A percentile compares a stretch with the other conserved stretches of the same genome.
These are phyloP conservation scores for Cytospora mali DNA, from an alignment of 2,329 filamentous ascomycete species.

Conservation along the genomic window DNA sequence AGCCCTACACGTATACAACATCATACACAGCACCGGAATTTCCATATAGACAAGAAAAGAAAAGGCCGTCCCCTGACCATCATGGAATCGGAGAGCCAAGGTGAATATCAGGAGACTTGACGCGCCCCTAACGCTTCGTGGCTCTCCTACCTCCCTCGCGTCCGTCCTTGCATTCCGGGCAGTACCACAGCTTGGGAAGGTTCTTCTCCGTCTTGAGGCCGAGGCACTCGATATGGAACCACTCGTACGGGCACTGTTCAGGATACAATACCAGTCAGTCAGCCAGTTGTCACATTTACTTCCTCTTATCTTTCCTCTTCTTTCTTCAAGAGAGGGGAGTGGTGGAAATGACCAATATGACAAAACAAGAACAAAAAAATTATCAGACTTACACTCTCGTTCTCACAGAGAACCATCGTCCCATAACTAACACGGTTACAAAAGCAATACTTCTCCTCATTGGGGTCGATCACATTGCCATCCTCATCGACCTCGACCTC, in stretches of 20 bases:
- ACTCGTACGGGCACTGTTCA: slow-evolving; percentile 74
- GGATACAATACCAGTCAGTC: slow-evolving; percentile 29
- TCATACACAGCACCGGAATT: not conserved
- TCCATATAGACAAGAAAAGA: not conserved
- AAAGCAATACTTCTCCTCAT: slow-evolving; percentile 76
- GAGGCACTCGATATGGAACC: slow-evolving; percentile 84
- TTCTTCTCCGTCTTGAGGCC: slow-evolving; percentile 68
- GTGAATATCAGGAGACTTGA: slow-evolving; percentile 8
- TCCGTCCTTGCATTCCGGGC: slow-evolving; percentile 72
- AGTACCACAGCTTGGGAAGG: slow-evolving; percentile 81
- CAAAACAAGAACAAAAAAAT: no score
- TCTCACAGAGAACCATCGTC: slow-evolving; percentile 83
- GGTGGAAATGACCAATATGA: slow-evolving; percentile 2
- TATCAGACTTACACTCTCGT: slow-evolving; percentile 69
- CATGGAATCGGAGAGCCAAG: slow-evolving; percentile 12
- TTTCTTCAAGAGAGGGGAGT: slow-evolving; percentile 22
- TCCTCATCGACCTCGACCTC: slow-evolving; percentile 69
- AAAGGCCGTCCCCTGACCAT: not conserved
- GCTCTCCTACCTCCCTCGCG: slow-evolving; percentile 58
- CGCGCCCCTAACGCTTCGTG: slow-evolving; percentile 47
- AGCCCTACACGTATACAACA: not conserved
- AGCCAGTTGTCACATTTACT: not conserved
- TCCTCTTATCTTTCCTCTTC: no score
- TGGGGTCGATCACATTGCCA: slow-evolving; percentile 70
- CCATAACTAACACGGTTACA: slow-evolving; percentile 82